Evolutionary conservation across 2,329 filamentous ascomycete species (phyloP).

Genomic region (Aspergillus ochraceus): DNA sequence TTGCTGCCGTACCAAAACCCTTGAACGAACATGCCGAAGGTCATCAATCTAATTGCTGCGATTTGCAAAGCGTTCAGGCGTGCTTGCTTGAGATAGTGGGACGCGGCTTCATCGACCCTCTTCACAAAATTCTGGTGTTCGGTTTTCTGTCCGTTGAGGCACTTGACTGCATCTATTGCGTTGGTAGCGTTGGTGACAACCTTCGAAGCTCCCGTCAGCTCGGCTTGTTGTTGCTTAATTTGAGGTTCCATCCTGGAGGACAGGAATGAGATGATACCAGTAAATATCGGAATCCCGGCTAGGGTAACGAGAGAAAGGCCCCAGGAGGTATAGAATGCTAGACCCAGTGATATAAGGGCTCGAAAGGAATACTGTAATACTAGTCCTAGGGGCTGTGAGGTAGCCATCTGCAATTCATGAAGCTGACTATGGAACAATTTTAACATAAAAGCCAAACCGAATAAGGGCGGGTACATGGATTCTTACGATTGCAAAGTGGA

Average conservation of each 20-base stretch:
- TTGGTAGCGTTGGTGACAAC: conserved; percentile 67
- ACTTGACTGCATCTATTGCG: conserved; percentile 83
- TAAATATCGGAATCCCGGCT: conserved; percentile 68
- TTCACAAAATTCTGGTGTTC: conserved; percentile 67
- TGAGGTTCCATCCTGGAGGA: conserved; percentile 63
- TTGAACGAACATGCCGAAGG: conserved; percentile 76
- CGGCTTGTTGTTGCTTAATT: conserved; percentile 67
- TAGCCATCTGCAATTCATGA: conserved; percentile 75
- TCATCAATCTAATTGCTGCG: conserved; percentile 71
- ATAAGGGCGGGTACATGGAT: background rate
- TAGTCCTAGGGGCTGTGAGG: conserved; percentile 76
- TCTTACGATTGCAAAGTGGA: conserved; percentile 72
- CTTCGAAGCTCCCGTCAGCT: conserved; percentile 71
- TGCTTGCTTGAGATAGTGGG: conserved; percentile 67
- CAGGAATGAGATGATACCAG: conserved; percentile 59
- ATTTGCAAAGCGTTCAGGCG: conserved; percentile 70
- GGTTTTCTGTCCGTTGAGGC: conserved; percentile 71
- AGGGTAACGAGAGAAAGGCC: conserved; percentile 78
- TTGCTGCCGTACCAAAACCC: conserved; percentile 86
- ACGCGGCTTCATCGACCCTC: conserved; percentile 59
- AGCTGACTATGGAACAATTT: conserved; percentile 61
- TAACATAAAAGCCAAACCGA: background rate
- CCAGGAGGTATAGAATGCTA: conserved; percentile 82
- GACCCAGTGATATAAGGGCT: conserved; percentile 62
- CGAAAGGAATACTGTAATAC: conserved; percentile 65